Base-by-base conservation (phyloP, 2,329 filamentous ascomycete species). In the Talaromyces sp. region DNA sequence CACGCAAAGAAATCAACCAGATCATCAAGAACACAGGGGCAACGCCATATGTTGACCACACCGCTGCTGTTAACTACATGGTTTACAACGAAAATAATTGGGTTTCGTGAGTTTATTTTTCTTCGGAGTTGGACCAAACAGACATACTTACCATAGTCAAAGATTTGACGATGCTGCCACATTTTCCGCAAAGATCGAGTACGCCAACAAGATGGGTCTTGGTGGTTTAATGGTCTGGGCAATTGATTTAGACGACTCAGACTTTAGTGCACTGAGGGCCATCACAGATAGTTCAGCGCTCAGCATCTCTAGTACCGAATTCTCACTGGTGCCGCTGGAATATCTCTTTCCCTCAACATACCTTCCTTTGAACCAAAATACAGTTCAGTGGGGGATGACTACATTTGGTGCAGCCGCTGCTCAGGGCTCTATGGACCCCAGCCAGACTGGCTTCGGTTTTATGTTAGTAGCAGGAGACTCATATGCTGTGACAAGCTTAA, bases 151-250 rank as follows among this genome's bases (percentile, higher is more conserved):
- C n/a, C n/a, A 28, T 28, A 28, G 25, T 28, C 25, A 28, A n/a
- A 53, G 50, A 0, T 70, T 65, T 33, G 70, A 72, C 41, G 73
- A 78, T 53, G 53, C 51, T 0, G 64, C 71, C 3, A 78, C 75
- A 2, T 65, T 71, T n/a, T 60, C 65, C 21, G 53, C 65, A 17
- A 77, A 77, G 56, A 62, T 63, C 1, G 62, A 75, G 0, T 74
- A 62, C 53, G 72, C 73, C 1, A 70, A 70, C 15, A 25, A 48
- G 0, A 22, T 59, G 2, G 70, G 73, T 35, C 62, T 76, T 1
- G 66, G 68, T 1, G 74, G 74, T 6, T 37, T 67, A 1, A 62
- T 64, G 59, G 60, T 63, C 31, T 64, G 62, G 63, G 61, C 63
- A 10, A 35, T 54, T 4, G 52, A 54, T 28, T n/a, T 33, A 15